A percentile compares a stretch with the other conserved stretches of the same genome.
These are phyloP conservation scores for Dipodascus geniculatus DNA, from an alignment of 805 yeast species.

Conservation along the genomic window DNA sequence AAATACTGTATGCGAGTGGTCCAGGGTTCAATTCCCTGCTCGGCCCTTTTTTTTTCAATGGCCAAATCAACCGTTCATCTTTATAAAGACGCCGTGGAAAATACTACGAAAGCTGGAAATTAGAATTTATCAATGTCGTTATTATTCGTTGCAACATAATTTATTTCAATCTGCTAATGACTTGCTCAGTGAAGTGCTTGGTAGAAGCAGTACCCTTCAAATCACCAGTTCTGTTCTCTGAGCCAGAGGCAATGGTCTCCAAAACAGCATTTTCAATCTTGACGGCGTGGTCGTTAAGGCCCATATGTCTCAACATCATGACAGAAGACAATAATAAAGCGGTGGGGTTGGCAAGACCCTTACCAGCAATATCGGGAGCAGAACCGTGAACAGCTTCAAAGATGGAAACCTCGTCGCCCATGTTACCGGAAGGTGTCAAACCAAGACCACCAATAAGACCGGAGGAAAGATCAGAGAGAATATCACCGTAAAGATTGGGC, in stretches of 20 bases:
- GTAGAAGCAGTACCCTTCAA: conserved; percentile 89
- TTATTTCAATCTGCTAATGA: conserved; percentile 50
- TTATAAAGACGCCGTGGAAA: background rate
- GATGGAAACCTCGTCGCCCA: conserved; percentile 96
- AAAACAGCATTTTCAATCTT: conserved; percentile 79
- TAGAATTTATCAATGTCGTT: background rate
- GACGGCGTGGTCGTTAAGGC: conserved; percentile 68
- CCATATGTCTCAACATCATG: conserved; percentile 99
- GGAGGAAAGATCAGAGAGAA: conserved; percentile 93
- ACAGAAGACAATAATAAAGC: conserved; percentile 90
- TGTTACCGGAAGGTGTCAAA: conserved; percentile 97
- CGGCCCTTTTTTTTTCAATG: background rate
- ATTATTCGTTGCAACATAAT: background rate
- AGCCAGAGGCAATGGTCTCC: conserved; percentile 85
- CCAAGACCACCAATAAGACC: conserved; percentile 99
- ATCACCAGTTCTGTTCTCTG: conserved; percentile 93
- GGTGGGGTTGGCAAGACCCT: conserved; percentile 98
- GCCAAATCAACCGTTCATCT: background rate
- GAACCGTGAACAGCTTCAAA: conserved; percentile 99
- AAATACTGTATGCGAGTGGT: conserved; percentile 1
- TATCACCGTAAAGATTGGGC: conserved; percentile 99
- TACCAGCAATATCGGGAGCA: conserved; percentile 99
- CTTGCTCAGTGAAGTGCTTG: conserved; percentile 80
- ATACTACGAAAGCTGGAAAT: background rate
- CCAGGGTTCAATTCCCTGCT: conserved; percentile 2